Conservation (phyloP, 1,139 yeast genomes). For the Yamadazyma atlantica region DNA sequence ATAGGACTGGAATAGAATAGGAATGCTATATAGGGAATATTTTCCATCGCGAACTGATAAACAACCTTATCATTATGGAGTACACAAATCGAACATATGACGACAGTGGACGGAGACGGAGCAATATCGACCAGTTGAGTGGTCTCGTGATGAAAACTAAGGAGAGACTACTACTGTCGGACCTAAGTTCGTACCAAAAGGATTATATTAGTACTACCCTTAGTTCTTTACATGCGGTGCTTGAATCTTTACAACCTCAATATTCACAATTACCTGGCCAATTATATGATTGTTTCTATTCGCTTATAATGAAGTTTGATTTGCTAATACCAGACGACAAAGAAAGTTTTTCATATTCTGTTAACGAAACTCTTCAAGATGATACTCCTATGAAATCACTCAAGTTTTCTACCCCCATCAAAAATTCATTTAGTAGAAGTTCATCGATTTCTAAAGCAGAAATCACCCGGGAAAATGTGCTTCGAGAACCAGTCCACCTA, state of each 20-base stretch:
- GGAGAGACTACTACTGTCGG: conserved; percentile 1
- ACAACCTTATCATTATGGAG: too few species aligned
- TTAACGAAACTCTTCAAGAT: background rate
- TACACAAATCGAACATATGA: too few species aligned
- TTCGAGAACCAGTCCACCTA: conserved; percentile 9
- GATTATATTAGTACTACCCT: conserved; percentile 12
- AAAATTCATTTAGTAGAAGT: conserved; percentile 8
- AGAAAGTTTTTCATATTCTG: background rate
- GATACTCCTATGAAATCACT: background rate
- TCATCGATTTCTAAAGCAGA: conserved; percentile 10
- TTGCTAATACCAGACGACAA: background rate
- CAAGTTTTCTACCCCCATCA: conserved; percentile 6
- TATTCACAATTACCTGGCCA: conserved; percentile 1
- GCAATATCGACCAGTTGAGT: background rate
- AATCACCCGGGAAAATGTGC: conserved; percentile 13
- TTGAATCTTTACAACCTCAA: conserved; percentile 4
- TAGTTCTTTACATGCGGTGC: conserved; percentile 7
- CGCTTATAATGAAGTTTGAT: conserved; percentile 2
- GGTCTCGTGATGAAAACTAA: background rate
- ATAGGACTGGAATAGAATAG: too few species aligned
- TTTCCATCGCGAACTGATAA: too few species aligned
- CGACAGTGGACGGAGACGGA: too few species aligned
- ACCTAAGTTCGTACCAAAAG: conserved; percentile 10
- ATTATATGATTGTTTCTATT: background rate
- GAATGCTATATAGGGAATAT: too few species aligned